These are phyloP conservation scores for Colletotrichum chlorophyti DNA, from an alignment of 2,329 filamentous ascomycete genomes.

Conservation along the genomic window DNA sequence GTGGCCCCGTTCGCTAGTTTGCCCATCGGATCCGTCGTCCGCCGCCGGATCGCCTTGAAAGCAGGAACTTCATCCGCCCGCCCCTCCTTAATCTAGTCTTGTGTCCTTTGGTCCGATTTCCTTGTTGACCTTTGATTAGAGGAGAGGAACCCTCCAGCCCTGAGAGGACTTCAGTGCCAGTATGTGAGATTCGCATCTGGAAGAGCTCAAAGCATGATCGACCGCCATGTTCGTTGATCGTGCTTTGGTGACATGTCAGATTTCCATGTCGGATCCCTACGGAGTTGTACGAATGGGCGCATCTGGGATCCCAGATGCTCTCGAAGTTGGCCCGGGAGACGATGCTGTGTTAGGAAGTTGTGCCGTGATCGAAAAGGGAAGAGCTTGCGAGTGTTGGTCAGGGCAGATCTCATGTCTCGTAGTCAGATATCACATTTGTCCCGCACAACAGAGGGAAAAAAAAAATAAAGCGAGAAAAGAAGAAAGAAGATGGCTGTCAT, in stretches of 20 bases:
- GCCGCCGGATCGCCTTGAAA: not conserved
- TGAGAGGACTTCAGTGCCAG: not conserved
- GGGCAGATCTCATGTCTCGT: conserved; percentile 19
- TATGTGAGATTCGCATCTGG: not conserved
- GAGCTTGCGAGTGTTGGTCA: conserved; percentile 27
- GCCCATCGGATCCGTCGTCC: conserved; percentile 13
- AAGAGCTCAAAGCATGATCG: conserved; percentile 14
- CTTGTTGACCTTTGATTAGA: not conserved
- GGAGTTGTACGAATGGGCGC: not conserved
- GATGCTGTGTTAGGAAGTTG: conserved; percentile 14
- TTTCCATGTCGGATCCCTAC: not conserved
- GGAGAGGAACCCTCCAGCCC: not conserved
- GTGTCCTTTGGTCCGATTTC: not conserved
- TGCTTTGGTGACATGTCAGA: conserved; percentile 23
- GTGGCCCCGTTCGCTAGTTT: too few relatives aligned
- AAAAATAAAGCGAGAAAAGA: conserved; percentile 13
- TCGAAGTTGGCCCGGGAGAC: conserved; percentile 21
- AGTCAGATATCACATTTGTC: conserved; percentile 16
- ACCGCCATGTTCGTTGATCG: conserved; percentile 26
- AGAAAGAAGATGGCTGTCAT: conserved; percentile 4
- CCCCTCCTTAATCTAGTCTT: not conserved
- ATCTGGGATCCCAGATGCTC: not conserved
- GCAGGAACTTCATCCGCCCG: not conserved
- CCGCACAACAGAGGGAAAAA: conserved; percentile 2
- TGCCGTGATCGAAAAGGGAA: conserved; percentile 28